Conservation (phyloP, 83 land plant species). For the Larix sibirica region DNA sequence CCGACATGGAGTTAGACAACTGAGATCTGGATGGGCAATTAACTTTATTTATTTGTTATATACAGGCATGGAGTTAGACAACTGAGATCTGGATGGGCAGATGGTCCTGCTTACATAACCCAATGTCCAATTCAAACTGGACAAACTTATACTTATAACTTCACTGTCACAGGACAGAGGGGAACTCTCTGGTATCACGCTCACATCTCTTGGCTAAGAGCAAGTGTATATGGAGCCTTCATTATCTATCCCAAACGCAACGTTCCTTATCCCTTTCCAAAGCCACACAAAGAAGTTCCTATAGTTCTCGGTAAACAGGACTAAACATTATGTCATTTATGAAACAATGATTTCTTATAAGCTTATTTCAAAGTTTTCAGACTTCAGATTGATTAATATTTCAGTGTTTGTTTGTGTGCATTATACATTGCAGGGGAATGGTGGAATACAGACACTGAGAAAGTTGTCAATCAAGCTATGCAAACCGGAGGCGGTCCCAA, state of each 20-base stretch:
- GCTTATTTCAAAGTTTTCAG: background rate
- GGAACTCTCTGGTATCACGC: conserved; percentile 46
- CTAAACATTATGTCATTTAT: background rate
- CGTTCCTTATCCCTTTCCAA: conserved; percentile 63
- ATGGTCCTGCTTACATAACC: background rate
- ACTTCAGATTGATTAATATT: background rate
- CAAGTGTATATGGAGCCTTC: conserved; percentile 37
- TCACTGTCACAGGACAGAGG: conserved; percentile 22
- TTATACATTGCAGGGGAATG: conserved; percentile 40
- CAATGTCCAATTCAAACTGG: background rate
- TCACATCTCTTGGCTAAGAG: conserved; percentile 33
- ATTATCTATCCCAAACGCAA: conserved; percentile 48
- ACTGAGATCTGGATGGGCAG: conserved; percentile 57
- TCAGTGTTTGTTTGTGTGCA: background rate
- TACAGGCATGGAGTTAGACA: conserved; percentile 74
- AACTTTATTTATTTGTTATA: background rate
- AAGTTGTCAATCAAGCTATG: conserved; percentile 31
- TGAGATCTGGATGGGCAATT: too few relatives aligned
- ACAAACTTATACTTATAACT: conserved; percentile 23
- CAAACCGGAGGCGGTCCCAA: conserved; percentile 49
- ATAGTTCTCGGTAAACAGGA: conserved; percentile 55
- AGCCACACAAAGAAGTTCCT: conserved; percentile 56
- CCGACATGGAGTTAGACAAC: too few relatives aligned
- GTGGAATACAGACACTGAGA: conserved; percentile 45
- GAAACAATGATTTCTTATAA: background rate